A percentile compares a stretch with the other conserved stretches of the same genome.
phyloP scores from a whole-genome alignment of 2,329 filamentous ascomycete genomes.

The Cytospora schulzeri region DNA sequence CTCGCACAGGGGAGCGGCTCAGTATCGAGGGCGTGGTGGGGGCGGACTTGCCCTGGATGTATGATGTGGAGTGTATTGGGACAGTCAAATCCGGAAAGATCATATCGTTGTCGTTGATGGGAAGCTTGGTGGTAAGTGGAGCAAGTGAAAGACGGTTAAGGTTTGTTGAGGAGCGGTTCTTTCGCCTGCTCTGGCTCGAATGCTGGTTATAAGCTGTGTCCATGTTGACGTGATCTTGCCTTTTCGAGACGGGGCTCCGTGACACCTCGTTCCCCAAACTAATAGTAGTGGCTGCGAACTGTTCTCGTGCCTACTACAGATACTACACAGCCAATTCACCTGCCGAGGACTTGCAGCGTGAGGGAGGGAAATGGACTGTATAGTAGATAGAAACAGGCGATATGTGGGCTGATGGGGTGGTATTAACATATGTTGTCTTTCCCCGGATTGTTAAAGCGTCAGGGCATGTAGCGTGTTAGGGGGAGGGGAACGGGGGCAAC shows the following conservation, averaged over 20 bases:
- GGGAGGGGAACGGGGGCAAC: conserved; percentile 1
- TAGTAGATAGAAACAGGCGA: conserved; percentile 19
- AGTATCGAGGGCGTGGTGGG: conserved; percentile 67
- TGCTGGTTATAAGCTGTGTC: conserved; percentile 63
- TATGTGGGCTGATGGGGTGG: conserved; percentile 20
- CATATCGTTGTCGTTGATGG: conserved; percentile 56
- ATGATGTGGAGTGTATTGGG: conserved; percentile 47
- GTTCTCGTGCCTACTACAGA: conserved; percentile 1
- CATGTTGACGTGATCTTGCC: conserved; percentile 43
- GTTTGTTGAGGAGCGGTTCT: conserved; percentile 61
- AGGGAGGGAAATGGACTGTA: background rate
- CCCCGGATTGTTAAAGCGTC: conserved; percentile 17
- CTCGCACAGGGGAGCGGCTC: conserved; percentile 56
- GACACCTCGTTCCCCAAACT: background rate
- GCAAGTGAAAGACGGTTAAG: conserved; percentile 64
- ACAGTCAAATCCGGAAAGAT: conserved; percentile 39
- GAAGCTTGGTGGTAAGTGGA: conserved; percentile 64
- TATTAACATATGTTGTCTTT: conserved; percentile 1
- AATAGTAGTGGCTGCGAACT: background rate
- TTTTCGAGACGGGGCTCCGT: background rate
- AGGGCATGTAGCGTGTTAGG: conserved; percentile 6
- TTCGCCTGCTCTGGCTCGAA: conserved; percentile 57
- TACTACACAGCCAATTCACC: conserved; percentile 12
- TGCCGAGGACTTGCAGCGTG: background rate
- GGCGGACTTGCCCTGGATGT: conserved; percentile 63